phyloP scores from a whole-genome alignment of 2,329 filamentous ascomycete genomes.

The Trichoderma sp. region DNA sequence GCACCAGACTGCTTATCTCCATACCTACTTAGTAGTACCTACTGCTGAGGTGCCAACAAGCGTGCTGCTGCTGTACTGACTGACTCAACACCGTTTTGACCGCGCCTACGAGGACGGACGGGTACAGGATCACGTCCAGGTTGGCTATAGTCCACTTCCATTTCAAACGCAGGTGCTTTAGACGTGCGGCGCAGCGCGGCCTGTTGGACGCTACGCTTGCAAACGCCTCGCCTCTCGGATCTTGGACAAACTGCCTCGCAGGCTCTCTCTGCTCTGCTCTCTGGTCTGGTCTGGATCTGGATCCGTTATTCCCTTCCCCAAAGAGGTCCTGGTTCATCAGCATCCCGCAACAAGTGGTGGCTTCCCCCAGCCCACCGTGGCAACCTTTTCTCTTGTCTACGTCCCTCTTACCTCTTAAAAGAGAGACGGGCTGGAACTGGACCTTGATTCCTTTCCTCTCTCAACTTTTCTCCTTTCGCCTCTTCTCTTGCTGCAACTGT shows the following conservation, averaged over 20 bases:
- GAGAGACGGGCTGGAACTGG: neutral
- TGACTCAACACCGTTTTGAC: neutral
- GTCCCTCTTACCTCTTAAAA: neutral
- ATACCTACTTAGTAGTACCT: neutral
- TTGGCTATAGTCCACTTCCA: neutral
- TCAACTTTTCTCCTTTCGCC: neutral
- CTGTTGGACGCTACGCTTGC: slow-evolving; percentile 13
- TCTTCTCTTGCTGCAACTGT: neutral
- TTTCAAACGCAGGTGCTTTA: neutral
- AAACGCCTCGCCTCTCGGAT: neutral
- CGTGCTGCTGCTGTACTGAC: neutral
- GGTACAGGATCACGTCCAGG: neutral
- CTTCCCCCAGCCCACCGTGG: slow-evolving; percentile 16
- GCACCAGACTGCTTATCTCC: neutral
- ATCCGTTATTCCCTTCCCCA: neutral
- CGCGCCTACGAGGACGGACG: neutral
- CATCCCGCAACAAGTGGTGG: slow-evolving; percentile 4
- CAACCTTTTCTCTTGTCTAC: slow-evolving; percentile 1
- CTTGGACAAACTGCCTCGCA: slow-evolving; percentile 13
- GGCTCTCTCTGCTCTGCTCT: neutral
- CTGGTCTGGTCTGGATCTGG: neutral
- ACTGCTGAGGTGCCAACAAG: neutral
- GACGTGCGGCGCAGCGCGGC: slow-evolving; percentile 10
- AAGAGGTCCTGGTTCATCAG: neutral
- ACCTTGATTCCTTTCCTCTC: neutral